Evolutionary conservation across 805 yeast genomes (phyloP), one percentile per base, ranked within the genome.

Genomic region (Kazachstania psychrophila): DNA sequence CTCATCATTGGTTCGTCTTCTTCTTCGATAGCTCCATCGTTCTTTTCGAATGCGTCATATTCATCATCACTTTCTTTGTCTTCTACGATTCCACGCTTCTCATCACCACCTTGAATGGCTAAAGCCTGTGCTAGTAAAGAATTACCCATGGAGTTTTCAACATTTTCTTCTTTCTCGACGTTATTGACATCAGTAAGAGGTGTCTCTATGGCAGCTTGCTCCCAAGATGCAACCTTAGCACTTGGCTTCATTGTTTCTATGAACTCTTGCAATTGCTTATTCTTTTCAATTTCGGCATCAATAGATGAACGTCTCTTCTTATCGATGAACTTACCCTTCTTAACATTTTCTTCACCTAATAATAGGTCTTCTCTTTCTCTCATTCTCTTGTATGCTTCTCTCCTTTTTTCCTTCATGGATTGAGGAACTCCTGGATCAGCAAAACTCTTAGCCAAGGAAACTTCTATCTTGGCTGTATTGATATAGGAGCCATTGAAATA

Each of bases 181-280:
- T 41, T 46, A 15, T 6, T 30, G 40, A 46, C 46, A 38, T 33
- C 36, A 9, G 37, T 37, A 16, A 39, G 27, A 4, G 14, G 13
- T 11, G 9, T 27, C 6, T 22, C 22, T 3, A 17, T 23, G 4
- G 41, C 34, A 11, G 37, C 36, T 24, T 36, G 51, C 40, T 82
- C 85, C 89, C 94, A 84, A 0, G 94, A 77, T 46, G 77, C 72
- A 4, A 71, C 70, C 52, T 79, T 79, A 23, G 71, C 64, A 5
- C 80, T 62, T 1, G 94, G 89, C 48, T 82, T 83, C 77, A 85
- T 81, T 5, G 83, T 81, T 45, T 82, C 82, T 58, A 89, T 68
- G 46, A 73, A 89, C 54, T 92, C 97, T 50, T 72, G 70, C 51
- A 89, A 69, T 45, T 79, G 76, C 6, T 79, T 77, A 56, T 85